phyloP scores from a whole-genome alignment of 306 rosid genomes.

The Cicer chorassanicum region DNA sequence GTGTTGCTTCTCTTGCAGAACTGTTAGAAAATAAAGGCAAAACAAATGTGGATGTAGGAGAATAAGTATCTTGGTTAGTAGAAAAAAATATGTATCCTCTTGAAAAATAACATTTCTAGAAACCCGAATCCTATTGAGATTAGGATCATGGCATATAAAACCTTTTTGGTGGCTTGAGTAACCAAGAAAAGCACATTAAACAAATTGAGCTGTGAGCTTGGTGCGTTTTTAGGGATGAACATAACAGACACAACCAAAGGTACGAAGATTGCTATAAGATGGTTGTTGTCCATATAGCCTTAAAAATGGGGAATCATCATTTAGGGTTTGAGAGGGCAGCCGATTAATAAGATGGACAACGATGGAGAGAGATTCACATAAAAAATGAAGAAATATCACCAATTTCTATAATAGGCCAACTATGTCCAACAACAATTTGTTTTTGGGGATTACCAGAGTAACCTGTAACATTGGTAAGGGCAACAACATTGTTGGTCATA shows the following conservation, averaged over 20 bases:
- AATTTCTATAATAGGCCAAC: no score
- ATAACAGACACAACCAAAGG: neutral
- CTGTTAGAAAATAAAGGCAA: neutral
- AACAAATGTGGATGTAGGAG: neutral
- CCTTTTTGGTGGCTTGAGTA: neutral
- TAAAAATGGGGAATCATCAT: no score
- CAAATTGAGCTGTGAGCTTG: neutral
- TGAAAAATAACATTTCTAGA: constrained; percentile 3
- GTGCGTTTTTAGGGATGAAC: neutral
- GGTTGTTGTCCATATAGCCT: no score
- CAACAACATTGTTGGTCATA: no score
- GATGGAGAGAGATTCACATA: no score
- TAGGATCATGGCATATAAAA: neutral
- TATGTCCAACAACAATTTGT: no score
- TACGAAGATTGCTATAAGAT: neutral
- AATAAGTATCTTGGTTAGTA: neutral
- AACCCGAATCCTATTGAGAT: neutral
- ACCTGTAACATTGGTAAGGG: no score
- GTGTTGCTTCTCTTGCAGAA: neutral
- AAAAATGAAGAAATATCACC: no score
- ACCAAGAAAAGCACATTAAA: neutral
- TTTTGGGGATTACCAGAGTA: no score
- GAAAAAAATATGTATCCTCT: neutral
- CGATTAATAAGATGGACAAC: no score
- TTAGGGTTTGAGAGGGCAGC: no score